Percentiles rank a stretch among this genome's conserved stretches.
Conservation (phyloP, 2,329 filamentous ascomycete genomes). For the Sarocladium oryzae region DNA sequence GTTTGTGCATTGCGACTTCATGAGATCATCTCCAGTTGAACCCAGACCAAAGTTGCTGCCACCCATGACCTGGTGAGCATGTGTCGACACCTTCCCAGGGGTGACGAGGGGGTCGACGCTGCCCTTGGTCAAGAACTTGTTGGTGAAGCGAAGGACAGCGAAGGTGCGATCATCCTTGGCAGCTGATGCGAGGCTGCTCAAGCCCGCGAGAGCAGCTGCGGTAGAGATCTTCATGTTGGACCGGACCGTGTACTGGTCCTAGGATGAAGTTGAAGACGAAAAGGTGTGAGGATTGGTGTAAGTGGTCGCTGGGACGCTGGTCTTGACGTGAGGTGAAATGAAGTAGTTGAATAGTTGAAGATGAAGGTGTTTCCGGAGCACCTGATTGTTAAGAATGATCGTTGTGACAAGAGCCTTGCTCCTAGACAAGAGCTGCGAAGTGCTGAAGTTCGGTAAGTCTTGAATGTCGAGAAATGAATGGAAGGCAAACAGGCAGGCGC, state of each 20-base stretch:
- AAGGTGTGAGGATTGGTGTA: neutral
- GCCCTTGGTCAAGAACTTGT: conserved; percentile 54
- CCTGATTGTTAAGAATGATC: neutral
- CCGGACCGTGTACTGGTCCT: neutral
- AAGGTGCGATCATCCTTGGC: conserved; percentile 47
- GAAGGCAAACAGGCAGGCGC: conserved; percentile 4
- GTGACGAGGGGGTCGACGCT: conserved; percentile 62
- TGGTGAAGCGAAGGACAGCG: conserved; percentile 66
- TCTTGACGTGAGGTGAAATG: neutral
- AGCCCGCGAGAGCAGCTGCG: conserved; percentile 28
- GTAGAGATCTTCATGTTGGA: conserved; percentile 29
- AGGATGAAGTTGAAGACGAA: neutral
- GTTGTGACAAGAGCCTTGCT: neutral
- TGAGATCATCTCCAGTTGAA: conserved; percentile 54
- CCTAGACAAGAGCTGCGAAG: neutral
- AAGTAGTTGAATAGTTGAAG: neutral
- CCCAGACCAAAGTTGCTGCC: conserved; percentile 60
- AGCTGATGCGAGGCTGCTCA: conserved; percentile 30
- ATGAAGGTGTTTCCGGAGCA: conserved; percentile 6
- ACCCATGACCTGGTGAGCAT: conserved; percentile 67
- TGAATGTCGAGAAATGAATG: conserved; percentile 3
- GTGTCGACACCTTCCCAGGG: conserved; percentile 50
- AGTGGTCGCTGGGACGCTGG: neutral
- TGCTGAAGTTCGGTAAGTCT: neutral
- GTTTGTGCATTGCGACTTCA: conserved; percentile 61